Conservation (phyloP, 106 monocot species). For the Triglochin maritima region DNA sequence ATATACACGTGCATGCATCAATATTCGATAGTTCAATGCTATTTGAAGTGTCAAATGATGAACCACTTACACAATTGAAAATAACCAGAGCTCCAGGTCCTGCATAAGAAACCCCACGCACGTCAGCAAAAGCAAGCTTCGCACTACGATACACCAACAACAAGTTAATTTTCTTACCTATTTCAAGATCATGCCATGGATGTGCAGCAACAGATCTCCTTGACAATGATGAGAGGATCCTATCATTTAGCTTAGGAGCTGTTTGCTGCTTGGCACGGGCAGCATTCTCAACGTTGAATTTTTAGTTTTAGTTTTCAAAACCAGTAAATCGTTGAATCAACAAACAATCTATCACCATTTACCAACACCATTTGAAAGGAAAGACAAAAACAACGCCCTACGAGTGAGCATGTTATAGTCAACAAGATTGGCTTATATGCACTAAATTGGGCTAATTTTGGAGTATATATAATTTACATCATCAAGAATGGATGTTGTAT, state of each 20-base stretch:
- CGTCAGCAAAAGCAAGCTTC: background rate
- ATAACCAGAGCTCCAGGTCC: slow-evolving; percentile 68
- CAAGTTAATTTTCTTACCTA: slow-evolving; percentile 4
- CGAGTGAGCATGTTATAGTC: no score
- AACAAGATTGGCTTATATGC: no score
- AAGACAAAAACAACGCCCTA: no score
- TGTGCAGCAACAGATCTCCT: slow-evolving; percentile 25
- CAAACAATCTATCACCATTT: no score
- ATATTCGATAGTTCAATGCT: no score
- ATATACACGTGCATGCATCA: no score
- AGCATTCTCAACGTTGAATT: background rate
- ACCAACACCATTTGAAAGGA: no score
- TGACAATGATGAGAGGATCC: slow-evolving; percentile 24
- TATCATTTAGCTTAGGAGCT: slow-evolving; percentile 17
- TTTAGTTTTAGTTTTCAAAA: no score
- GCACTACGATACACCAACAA: background rate
- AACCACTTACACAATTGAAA: slow-evolving; percentile 63
- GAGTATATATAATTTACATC: no score
- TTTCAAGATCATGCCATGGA: slow-evolving; percentile 29
- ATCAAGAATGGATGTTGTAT: no score
- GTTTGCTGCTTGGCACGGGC: background rate
- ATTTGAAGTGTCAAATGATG: background rate
- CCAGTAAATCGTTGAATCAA: no score
- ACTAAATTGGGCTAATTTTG: no score
- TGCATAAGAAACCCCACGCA: slow-evolving; percentile 12